Base-by-base conservation (phyloP, 1,284 basidiomycete species). In the Mycena sp. region DNA sequence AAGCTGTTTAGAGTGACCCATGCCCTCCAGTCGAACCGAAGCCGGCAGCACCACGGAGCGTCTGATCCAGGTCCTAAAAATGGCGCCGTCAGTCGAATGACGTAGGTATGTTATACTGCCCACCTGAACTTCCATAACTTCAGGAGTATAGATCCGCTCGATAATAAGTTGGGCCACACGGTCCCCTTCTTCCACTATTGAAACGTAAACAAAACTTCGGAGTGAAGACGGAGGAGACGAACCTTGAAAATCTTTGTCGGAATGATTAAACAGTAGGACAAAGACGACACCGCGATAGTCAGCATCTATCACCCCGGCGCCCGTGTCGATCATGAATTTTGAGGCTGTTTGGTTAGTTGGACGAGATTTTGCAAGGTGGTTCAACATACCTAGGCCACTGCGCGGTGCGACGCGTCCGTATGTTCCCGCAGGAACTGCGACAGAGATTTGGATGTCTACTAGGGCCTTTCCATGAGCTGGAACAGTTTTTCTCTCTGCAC, bases 321-420 rank as follows among this genome's bases (percentile, higher is more conserved):
- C 97, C 0, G 94, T 96, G 75, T 98, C 93, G 65, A 99, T 98
- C 85, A 95, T 95, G 78, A 95, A 96, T 77, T 99, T 99, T 26
- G 92, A 92, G 4, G 97, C 96, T 96, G 70, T 25, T 46, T 7
- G 12, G 9, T 16, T 26, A 17, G 2, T 17, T 19, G 21, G 14
- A 16, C 14, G 35, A 35, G 7, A 35, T 14, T 17, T 17, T 25
- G 14, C 19, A 26, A 16, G 35, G 11, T 6, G n/a, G 28, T 25
- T 7, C 7, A 16, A 60, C 88, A 52, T 67, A 97, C 96, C 96
- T 17, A 99, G 87, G 6, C 97, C 97, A 72, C 92, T 95, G 16
- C 97, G 87, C 6, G 97, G 96, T 2, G 97, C 97, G 63, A 99
- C 92, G 51, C 98, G 93, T 61, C 96, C 97, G 74, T 99, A 99